These are phyloP conservation scores for Scortechinia acanthostroma DNA, from an alignment of 2,329 filamentous ascomycete genomes.

Conservation along the genomic window DNA sequence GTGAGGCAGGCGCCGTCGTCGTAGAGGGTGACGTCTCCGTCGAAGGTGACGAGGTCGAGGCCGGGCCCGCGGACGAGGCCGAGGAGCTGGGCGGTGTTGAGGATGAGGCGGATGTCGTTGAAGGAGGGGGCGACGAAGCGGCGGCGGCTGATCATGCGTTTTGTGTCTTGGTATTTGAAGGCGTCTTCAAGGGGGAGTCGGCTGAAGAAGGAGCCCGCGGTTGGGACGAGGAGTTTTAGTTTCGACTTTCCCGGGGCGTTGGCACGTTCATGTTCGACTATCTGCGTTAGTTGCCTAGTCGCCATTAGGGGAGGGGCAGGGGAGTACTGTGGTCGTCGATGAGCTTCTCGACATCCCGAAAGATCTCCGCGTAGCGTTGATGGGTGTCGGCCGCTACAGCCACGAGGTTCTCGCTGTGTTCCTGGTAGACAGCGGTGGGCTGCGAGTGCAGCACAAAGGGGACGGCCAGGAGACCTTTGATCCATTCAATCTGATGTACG, in stretches of 20 bases:
- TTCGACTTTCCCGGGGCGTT: slow-evolving; percentile 49
- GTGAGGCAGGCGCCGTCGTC: slow-evolving; percentile 50
- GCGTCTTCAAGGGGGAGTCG: slow-evolving; percentile 52
- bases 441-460: slow-evolving; percentile 66
- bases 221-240: slow-evolving; percentile 58
- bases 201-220: slow-evolving; percentile 60
- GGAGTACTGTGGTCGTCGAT: slow-evolving; percentile 56
- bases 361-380: slow-evolving; percentile 61
- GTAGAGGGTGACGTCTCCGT: slow-evolving; percentile 66
- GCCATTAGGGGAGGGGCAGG: background rate
- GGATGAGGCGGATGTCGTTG: slow-evolving; percentile 60
- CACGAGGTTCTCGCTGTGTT: slow-evolving; percentile 40
- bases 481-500: slow-evolving; percentile 1
- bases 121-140: slow-evolving; percentile 66
- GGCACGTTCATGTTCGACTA: slow-evolving; percentile 43
- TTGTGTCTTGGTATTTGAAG: slow-evolving; percentile 54
- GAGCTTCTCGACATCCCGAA: slow-evolving; percentile 59
- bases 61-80: slow-evolving; percentile 42
- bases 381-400: slow-evolving; percentile 50
- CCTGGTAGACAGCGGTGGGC: slow-evolving; percentile 43
- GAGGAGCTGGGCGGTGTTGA: slow-evolving; percentile 66
- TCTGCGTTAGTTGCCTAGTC: slow-evolving; percentile 2
- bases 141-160: slow-evolving; percentile 53
- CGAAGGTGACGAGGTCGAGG: slow-evolving; percentile 59
- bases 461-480: slow-evolving; percentile 49